Conservation (phyloP, 139 green algal species). For the Picochlorum sp. region DNA sequence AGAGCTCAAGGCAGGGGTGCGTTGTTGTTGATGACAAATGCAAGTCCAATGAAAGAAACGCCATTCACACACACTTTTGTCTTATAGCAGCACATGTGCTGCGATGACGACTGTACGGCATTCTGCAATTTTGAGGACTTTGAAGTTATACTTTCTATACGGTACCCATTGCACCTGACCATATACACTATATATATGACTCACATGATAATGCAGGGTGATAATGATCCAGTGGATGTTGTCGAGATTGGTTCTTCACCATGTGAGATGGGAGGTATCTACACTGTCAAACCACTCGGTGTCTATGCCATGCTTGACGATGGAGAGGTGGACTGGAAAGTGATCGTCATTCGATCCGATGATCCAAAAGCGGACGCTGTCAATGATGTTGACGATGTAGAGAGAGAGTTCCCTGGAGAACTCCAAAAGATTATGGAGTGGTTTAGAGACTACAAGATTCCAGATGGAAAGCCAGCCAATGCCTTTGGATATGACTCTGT, state of each 20-base stretch:
- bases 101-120: conserved; percentile 7
- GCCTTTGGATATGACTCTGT: conserved; percentile 89
- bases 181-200: neutral
- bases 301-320: conserved; percentile 98
- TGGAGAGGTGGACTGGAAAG: conserved; percentile 98
- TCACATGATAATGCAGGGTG: conserved; percentile 40
- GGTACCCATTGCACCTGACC: too few relatives aligned
- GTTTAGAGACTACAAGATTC: conserved; percentile 99
- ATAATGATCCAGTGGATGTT: conserved; percentile 99
- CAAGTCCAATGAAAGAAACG: conserved; percentile 21
- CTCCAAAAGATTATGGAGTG: conserved; percentile 86
- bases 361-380: conserved; percentile 86
- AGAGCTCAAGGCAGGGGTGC: conserved; percentile 44
- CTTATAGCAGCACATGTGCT: neutral
- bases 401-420: conserved; percentile 90
- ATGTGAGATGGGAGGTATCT: conserved; percentile 80
- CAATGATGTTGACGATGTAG: conserved; percentile 94
- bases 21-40: neutral
- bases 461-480: conserved; percentile 94
- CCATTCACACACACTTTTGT: conserved; percentile 20
- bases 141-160: too few relatives aligned
- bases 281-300: conserved; percentile 70
- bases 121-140: conserved; percentile 36
- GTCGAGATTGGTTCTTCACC: conserved; percentile 84
- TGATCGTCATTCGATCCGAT: conserved; percentile 81